Evolutionary conservation across 352 stramenopile species (phyloP).

Genomic region (Phytopythium vexans): DNA sequence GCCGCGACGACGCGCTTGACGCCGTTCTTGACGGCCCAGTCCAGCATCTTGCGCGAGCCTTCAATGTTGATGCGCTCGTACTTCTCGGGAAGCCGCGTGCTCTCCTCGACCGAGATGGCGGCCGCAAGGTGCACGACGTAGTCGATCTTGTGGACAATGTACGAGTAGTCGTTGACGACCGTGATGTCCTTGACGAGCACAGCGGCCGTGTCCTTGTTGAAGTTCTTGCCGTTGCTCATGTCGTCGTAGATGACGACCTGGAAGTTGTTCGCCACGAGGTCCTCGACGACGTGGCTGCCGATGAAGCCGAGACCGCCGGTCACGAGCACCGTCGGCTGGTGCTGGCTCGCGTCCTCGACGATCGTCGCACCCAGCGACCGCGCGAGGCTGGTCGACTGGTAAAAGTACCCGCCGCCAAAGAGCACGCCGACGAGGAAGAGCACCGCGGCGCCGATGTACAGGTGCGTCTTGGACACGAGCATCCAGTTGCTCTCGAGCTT

Average conservation of each 20-base stretch:
- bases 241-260: constrained; percentile 81
- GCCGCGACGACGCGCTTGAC: constrained; percentile 79
- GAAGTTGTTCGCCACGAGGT: constrained; percentile 73
- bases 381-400: constrained; percentile 31
- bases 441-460: constrained; percentile 63
- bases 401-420: constrained; percentile 66
- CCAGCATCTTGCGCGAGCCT: constrained; percentile 76
- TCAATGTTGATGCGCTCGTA: constrained; percentile 86
- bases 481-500: constrained; percentile 63
- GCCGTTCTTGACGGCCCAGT: constrained; percentile 70
- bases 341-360: constrained; percentile 20
- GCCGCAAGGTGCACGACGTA: constrained; percentile 82
- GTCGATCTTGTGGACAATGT: constrained; percentile 81
- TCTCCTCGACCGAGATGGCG: constrained; percentile 85
- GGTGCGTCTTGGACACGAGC: constrained; percentile 62
- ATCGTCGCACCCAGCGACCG: constrained; percentile 19
- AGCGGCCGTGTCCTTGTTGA: constrained; percentile 65
- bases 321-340: constrained; percentile 65
- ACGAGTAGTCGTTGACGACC: constrained; percentile 71
- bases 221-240: constrained; percentile 88
- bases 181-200: constrained; percentile 86
- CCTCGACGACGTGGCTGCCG: constrained; percentile 82
- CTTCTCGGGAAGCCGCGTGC: constrained; percentile 79
- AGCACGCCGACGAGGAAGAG: constrained; percentile 65
- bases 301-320: constrained; percentile 84